Percentiles rank a stretch among this genome's conserved stretches.
Evolutionary conservation across 2,329 filamentous ascomycete species (phyloP).

Genomic region (Atkinsonella hypoxylon): DNA sequence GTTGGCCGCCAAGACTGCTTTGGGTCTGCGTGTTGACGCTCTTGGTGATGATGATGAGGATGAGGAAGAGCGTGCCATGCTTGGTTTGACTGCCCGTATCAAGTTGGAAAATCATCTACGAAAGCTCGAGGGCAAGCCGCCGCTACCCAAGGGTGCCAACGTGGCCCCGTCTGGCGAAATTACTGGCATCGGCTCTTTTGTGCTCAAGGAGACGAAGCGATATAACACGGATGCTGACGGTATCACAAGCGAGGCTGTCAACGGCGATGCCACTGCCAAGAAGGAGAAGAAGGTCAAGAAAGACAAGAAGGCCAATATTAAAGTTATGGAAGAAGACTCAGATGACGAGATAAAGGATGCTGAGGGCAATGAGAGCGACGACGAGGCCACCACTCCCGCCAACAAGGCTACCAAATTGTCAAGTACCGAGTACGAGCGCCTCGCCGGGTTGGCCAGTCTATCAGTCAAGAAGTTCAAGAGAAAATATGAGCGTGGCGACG

Average conservation of each 20-base stretch:
- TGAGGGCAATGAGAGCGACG: constrained; percentile 26
- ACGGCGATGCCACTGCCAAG: constrained; percentile 24
- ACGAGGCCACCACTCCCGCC: constrained; percentile 20
- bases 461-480: constrained; percentile 67
- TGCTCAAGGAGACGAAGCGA: constrained; percentile 82
- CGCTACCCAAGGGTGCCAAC: constrained; percentile 62
- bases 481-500: constrained; percentile 66
- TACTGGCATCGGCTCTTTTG: constrained; percentile 63
- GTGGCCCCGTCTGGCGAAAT: constrained; percentile 62
- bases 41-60: constrained; percentile 49
- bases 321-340: constrained; percentile 28
- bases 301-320: constrained; percentile 30
- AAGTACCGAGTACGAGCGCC: constrained; percentile 43
- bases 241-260: constrained; percentile 45
- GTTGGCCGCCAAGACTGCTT: constrained; percentile 83
- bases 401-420: constrained; percentile 33
- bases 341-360: constrained; percentile 34
- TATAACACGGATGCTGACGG: constrained; percentile 95
- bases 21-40: constrained; percentile 88
- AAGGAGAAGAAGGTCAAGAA: constrained; percentile 31
- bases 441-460: constrained; percentile 56
- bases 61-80: constrained; percentile 76
- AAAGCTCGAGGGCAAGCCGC: constrained; percentile 79
- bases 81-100: constrained; percentile 61
- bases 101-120: constrained; percentile 68